Percentiles rank a stretch among this genome's conserved stretches.
Evolutionary conservation across 371 early-diverging fungal genomes (phyloP).

Genomic region (Actinomucor elegans): DNA sequence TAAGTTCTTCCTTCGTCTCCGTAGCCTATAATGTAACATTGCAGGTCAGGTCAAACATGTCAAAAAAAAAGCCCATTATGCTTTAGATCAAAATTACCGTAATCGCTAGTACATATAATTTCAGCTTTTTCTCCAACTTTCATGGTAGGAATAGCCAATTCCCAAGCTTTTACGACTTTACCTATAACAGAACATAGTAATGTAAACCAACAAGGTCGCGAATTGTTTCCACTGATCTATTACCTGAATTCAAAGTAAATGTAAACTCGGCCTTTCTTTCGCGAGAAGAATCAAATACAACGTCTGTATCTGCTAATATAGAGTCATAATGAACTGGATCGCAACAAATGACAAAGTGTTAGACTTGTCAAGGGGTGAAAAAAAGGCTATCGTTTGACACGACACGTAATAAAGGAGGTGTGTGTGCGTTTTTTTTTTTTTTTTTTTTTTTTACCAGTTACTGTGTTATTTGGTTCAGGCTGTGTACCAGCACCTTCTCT

Average conservation of each 20-base stretch:
- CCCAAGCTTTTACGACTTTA: conserved; percentile 62
- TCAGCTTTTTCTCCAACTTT: conserved; percentile 58
- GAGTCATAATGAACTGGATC: conserved; percentile 38
- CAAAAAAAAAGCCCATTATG: background rate
- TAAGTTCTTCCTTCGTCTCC: conserved; percentile 54
- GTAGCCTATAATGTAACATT: conserved; percentile 41
- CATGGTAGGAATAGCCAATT: conserved; percentile 61
- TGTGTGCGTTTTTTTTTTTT: too few species aligned
- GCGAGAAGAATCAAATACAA: conserved; percentile 40
- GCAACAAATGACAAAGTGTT: background rate
- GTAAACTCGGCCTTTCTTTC: conserved; percentile 21
- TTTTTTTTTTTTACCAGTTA: too few species aligned
- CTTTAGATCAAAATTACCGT: conserved; percentile 39
- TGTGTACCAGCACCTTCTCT: conserved; percentile 21
- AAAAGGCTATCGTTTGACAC: too few species aligned
- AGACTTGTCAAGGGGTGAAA: too few species aligned
- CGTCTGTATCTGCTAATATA: conserved; percentile 15
- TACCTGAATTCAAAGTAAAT: conserved; percentile 13
- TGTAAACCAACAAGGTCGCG: background rate
- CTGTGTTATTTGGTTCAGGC: conserved; percentile 22
- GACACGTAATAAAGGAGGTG: background rate
- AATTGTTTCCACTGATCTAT: background rate
- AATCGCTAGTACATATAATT: conserved; percentile 52
- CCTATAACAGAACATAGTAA: conserved; percentile 13
- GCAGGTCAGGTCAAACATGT: background rate